Base-by-base conservation (phyloP, 129 eudicot species). In the Helichrysum umbraculigerum region DNA sequence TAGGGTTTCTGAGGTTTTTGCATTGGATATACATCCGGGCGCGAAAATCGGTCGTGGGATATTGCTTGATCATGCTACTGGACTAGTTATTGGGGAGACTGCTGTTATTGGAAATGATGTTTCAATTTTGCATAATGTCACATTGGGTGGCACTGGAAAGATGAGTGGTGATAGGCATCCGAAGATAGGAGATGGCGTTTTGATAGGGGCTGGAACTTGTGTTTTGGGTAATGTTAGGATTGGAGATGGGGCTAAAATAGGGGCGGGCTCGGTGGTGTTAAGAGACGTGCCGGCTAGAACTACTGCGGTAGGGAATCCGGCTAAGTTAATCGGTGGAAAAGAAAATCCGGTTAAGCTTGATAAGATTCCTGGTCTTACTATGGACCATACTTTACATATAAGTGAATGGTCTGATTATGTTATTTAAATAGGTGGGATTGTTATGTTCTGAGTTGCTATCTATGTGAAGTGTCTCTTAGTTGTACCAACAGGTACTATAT, bases 351-450 rank as follows among this genome's bases (percentile, higher is more conserved):
- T 78, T 77, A 92, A 20, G 85, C 88, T 85, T 57, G 92, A 90
- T 78, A 88, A 88, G 78, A 86, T 90, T 59, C 98, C 98, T 64
- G 88, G 96, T 66, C 86, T 90, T 66, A 93, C 98, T 44, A 93
- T 93, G 98, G 98, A 93, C 70, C 98, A 93, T 79, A 90, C 96
- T 70, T 93, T 89, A 37, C 84, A 93, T 82, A 90, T 93, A 22
- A 78, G 75, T 35, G 84, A 86, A 34, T 91, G 97, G 97, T 91
- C 91, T 81, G 94, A 91, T 81, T 91, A 91, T 73, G 83, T 91
- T 37, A 91, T 91, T 39, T 91, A 77, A 47, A 47, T 47, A 14
- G 54, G 54, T 47, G 54, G 17, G 54, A 47, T 41, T 66, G 16
- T 22, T 57, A 67, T 35, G 20, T 68, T 77, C 8, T 58, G 6